These are phyloP conservation scores for Blastobotrys robertii DNA, from an alignment of 805 yeast genomes.

Conservation along the genomic window DNA sequence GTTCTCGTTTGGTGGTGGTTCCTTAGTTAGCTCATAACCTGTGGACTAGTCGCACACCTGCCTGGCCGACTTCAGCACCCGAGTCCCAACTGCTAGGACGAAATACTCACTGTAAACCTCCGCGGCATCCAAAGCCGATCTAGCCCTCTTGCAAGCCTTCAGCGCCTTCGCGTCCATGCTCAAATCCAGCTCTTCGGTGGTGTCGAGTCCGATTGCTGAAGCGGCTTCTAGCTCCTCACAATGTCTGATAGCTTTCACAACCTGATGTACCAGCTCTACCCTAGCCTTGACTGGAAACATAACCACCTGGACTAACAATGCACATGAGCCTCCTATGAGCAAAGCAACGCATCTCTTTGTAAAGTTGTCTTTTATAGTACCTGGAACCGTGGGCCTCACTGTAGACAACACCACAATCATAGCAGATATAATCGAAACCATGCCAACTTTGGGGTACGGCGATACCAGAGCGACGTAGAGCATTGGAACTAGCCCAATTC, in stretches of 20 bases:
- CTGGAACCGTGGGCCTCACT: slow-evolving; percentile 30
- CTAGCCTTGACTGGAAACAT: slow-evolving; percentile 42
- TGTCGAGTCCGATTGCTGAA: slow-evolving; percentile 34
- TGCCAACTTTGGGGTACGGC: slow-evolving; percentile 42
- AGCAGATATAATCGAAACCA: slow-evolving; percentile 38
- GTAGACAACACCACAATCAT: slow-evolving; percentile 40
- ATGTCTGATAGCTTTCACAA: slow-evolving; percentile 32
- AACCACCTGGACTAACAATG: slow-evolving; percentile 35
- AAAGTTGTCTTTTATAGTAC: slow-evolving; percentile 35
- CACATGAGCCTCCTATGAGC: slow-evolving; percentile 41
- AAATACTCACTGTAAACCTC: slow-evolving; percentile 21
- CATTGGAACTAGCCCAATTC: slow-evolving; percentile 37
- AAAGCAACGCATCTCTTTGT: slow-evolving; percentile 43
- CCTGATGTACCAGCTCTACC: slow-evolving; percentile 34
- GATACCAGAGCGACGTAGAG: slow-evolving; percentile 37
- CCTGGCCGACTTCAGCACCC: too few species aligned
- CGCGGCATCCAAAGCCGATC: slow-evolving; percentile 18
- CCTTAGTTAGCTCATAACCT: slow-evolving; percentile 19
- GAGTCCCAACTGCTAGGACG: too few species aligned
- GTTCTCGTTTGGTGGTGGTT: slow-evolving; percentile 28
- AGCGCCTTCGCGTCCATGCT: too few species aligned
- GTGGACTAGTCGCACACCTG: too few species aligned
- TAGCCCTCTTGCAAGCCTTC: slow-evolving; percentile 9
- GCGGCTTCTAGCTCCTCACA: slow-evolving; percentile 32
- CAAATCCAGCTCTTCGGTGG: slow-evolving; percentile 3